phyloP scores from a whole-genome alignment of 192 early-diverging fungal genomes.

The Coemansia brasiliensis region DNA sequence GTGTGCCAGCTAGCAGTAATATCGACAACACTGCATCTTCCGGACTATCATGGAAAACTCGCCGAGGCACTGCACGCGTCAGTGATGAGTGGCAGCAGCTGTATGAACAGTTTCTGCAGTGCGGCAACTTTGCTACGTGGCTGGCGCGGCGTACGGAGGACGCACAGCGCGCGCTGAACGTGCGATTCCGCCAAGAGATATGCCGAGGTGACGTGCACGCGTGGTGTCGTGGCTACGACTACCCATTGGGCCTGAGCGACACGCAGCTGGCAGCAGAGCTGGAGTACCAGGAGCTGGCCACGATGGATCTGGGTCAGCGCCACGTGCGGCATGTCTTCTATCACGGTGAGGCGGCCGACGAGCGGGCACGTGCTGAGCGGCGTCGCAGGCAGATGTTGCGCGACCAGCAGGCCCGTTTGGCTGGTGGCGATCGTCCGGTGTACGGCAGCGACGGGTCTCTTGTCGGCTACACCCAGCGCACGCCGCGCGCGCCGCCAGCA shows the following conservation, averaged over 20 bases:
- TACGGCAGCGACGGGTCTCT: slow-evolving; percentile 52
- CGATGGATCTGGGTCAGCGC: slow-evolving; percentile 49
- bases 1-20: slow-evolving; percentile 6
- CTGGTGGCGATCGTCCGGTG: slow-evolving; percentile 29
- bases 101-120: slow-evolving; percentile 86
- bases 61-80: slow-evolving; percentile 47
- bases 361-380: slow-evolving; percentile 41
- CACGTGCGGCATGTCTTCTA: slow-evolving; percentile 52
- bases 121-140: slow-evolving; percentile 96
- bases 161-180: slow-evolving; percentile 77
- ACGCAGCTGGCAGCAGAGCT: slow-evolving; percentile 48
- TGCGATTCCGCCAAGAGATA: slow-evolving; percentile 73
- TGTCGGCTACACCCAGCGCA: slow-evolving; percentile 40
- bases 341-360: slow-evolving; percentile 48
- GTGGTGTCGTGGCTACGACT: slow-evolving; percentile 54
- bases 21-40: neutral
- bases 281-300: slow-evolving; percentile 45
- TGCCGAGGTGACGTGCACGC: slow-evolving; percentile 54
- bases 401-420: slow-evolving; percentile 42
- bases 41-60: slow-evolving; percentile 37
- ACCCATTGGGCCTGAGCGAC: slow-evolving; percentile 35
- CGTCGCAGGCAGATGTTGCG: slow-evolving; percentile 38
- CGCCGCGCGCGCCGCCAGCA: too few species aligned
- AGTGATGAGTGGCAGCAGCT: slow-evolving; percentile 67
- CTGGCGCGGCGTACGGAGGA: slow-evolving; percentile 77